Evolutionary conservation across 2,329 filamentous ascomycete species (phyloP).

Genomic region (Aspergillus chevalieri): DNA sequence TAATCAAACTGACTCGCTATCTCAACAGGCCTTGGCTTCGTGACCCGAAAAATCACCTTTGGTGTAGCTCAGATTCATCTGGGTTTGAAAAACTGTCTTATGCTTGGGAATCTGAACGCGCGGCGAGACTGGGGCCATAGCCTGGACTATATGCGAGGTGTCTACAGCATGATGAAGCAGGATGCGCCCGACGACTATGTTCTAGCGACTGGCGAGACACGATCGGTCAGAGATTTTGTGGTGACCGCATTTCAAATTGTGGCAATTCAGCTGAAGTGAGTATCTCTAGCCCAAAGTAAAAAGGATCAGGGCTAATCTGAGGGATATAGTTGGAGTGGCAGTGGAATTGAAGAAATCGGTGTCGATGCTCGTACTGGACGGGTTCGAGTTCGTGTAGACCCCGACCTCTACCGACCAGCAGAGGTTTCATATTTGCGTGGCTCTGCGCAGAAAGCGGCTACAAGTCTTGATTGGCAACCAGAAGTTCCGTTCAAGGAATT

Average conservation of each 20-base stretch:
- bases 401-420: background rate
- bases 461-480: background rate
- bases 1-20: background rate
- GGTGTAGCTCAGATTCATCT: background rate
- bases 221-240: slow-evolving; percentile 2
- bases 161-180: slow-evolving; percentile 2
- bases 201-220: slow-evolving; percentile 2
- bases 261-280: background rate
- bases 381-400: slow-evolving; percentile 1
- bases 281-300: background rate
- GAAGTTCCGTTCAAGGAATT: background rate
- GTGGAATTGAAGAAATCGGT: background rate
- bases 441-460: background rate
- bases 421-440: slow-evolving; percentile 1
- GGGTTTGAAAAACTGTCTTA: background rate
- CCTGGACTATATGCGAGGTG: slow-evolving; percentile 2
- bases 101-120: slow-evolving; percentile 1
- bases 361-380: background rate
- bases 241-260: slow-evolving; percentile 1
- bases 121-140: slow-evolving; percentile 3
- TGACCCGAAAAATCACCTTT: slow-evolving; percentile 1
- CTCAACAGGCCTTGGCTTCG: background rate
- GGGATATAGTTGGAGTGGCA: background rate
- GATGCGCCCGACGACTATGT: background rate
- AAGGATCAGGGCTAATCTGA: background rate